Base-by-base conservation (phyloP, 2,329 filamentous ascomycete genomes). In the Zarea fungicola region DNA sequence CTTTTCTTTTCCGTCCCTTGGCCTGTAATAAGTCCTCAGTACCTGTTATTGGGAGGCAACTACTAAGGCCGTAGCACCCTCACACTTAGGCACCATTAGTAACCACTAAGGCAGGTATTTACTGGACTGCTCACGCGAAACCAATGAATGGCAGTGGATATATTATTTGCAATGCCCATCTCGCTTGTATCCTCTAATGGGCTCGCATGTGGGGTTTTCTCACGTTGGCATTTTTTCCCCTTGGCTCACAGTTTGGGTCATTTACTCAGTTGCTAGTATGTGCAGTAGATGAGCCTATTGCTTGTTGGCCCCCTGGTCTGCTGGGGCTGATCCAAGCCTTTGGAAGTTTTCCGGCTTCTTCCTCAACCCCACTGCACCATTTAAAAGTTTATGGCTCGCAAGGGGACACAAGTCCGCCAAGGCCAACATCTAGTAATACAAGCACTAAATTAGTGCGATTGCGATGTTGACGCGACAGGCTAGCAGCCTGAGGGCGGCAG, bases 281-380 rank as follows among this genome's bases (percentile, higher is more conserved):
- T n/a, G n/a, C 28, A 26, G 48, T 21, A 45, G 40, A 44, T 32
- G 48, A 49, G 41, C 48, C 47, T 49, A 26, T 49, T 43, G 47
- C 40, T 43, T 10, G n/a, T 6, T 25, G 22, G 36, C 36, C 26
- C 28, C 39, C 16, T 21, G 21, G 45, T 25, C 28, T 8, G 21
- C 37, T 22, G 37, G 47, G 31, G 39, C 39, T 42, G 32, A 42
- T 40, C n/a, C 41, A 44, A 23, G 48, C 34, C 22, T 26, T 22
- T 26, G 48, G 48, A 10, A 19, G 40, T n/a, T 26, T 49, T 49
- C 48, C 48, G 48, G 48, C 48, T 49, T 45, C 48, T 49, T 49
- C 48, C 48, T 44, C 48, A 28, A 41, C 41, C 41, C 48, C 48
- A 49, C 47, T 43, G 19, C n/a, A 11, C 18, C 16, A n/a, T n/a